These are phyloP conservation scores for Ganoderma resinaceum DNA, from an alignment of 1,284 basidiomycete genomes.

Conservation along the genomic window DNA sequence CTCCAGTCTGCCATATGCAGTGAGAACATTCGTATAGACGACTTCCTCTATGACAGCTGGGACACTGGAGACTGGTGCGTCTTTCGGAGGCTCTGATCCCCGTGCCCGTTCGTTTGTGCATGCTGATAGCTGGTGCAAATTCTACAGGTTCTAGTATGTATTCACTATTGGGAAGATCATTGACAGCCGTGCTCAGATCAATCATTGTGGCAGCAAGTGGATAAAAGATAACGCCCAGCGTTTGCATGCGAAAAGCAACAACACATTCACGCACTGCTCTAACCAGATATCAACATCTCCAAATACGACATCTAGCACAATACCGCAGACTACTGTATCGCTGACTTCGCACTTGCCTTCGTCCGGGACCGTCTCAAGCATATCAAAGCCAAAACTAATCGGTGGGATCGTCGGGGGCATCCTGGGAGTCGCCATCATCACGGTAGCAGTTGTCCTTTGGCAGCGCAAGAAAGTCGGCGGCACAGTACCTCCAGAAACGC, in stretches of 20 bases:
- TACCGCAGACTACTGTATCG: background rate
- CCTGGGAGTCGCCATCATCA: no score
- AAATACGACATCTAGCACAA: background rate
- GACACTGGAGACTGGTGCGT: constrained; percentile 28
- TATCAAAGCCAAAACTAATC: background rate
- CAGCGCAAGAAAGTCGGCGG: no score
- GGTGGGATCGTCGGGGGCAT: background rate
- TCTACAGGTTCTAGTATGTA: constrained; percentile 29
- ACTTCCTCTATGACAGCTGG: constrained; percentile 30
- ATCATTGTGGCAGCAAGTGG: constrained; percentile 6
- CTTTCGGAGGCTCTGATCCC: background rate
- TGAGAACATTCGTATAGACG: constrained; percentile 23
- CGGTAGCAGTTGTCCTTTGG: no score
- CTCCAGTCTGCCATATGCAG: constrained; percentile 28
- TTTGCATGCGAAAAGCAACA: constrained; percentile 17
- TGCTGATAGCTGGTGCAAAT: background rate
- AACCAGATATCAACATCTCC: constrained; percentile 9
- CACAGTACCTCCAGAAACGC: no score
- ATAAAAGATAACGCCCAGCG: constrained; percentile 20
- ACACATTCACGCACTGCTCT: constrained; percentile 23
- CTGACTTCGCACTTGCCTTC: background rate
- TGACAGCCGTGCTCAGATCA: background rate
- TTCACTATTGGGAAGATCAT: background rate
- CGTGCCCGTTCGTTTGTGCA: background rate
- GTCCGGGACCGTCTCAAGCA: background rate